A percentile compares a stretch with the other conserved stretches of the same genome.
phyloP scores from a whole-genome alignment of 257 asterid species.

The Avicennia marina region DNA sequence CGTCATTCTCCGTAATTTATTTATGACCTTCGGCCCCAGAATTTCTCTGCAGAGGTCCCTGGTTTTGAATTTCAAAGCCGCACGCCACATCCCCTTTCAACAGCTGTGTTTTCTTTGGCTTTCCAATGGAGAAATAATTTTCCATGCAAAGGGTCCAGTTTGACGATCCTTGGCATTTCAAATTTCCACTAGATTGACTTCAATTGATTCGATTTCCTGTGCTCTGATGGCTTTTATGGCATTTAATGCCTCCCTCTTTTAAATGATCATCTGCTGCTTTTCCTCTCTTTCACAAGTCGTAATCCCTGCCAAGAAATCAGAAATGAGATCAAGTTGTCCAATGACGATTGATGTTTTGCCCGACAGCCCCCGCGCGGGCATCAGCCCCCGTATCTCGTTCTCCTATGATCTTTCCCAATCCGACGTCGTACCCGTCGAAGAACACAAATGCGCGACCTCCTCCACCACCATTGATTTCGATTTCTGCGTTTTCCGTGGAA shows the following conservation, averaged over 20 bases:
- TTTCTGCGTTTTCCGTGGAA: slow-evolving; percentile 44
- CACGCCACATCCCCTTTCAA: slow-evolving; percentile 3
- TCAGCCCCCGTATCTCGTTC: slow-evolving; percentile 82
- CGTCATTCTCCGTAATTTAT: slow-evolving; percentile 5
- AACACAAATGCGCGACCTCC: slow-evolving; percentile 41
- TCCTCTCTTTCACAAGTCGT: neutral
- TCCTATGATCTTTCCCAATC: slow-evolving; percentile 61
- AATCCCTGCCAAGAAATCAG: neutral
- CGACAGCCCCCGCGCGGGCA: slow-evolving; percentile 42
- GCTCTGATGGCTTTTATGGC: slow-evolving; percentile 12
- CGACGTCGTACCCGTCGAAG: slow-evolving; percentile 60
- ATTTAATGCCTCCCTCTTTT: slow-evolving; percentile 18
- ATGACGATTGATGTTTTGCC: slow-evolving; percentile 68
- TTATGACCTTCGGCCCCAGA: slow-evolving; percentile 2
- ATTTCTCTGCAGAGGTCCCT: slow-evolving; percentile 11
- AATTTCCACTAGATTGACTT: slow-evolving; percentile 6
- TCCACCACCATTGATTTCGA: slow-evolving; percentile 38
- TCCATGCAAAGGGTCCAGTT: slow-evolving; percentile 30
- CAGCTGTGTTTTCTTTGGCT: neutral
- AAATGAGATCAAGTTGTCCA: too few species aligned
- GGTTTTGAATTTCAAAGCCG: neutral
- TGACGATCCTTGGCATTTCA: slow-evolving; percentile 28
- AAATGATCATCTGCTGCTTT: slow-evolving; percentile 2
- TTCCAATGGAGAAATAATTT: slow-evolving; percentile 11
- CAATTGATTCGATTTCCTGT: neutral